phyloP scores from a whole-genome alignment of 257 asterid species.

The Henckelia pumila region DNA sequence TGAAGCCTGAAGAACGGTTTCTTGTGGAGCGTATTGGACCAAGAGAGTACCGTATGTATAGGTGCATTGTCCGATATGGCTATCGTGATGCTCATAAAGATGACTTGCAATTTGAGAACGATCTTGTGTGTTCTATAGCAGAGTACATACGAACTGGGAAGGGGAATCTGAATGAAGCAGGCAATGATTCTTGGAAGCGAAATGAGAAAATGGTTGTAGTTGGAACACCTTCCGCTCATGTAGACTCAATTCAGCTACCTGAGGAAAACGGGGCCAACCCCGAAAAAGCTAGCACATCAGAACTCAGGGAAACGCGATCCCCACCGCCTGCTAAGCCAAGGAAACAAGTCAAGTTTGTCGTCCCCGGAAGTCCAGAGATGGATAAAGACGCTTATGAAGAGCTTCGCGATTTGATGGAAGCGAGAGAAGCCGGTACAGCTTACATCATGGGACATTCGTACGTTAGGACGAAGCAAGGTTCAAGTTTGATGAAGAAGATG shows the following conservation, averaged over 20 bases:
- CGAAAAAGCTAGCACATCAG: slow-evolving; percentile 39
- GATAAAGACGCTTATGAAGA: slow-evolving; percentile 55
- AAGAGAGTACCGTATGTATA: slow-evolving; percentile 62
- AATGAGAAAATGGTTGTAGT: slow-evolving; percentile 65
- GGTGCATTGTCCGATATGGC: slow-evolving; percentile 86
- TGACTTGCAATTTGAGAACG: slow-evolving; percentile 68
- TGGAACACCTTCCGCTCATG: slow-evolving; percentile 58
- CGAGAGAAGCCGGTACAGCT: slow-evolving; percentile 83
- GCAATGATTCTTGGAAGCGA: slow-evolving; percentile 18
- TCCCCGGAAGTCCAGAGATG: slow-evolving; percentile 59
- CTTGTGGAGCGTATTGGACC: slow-evolving; percentile 85
- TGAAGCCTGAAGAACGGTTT: slow-evolving; percentile 68
- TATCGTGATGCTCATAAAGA: slow-evolving; percentile 85
- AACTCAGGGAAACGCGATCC: slow-evolving; percentile 40
- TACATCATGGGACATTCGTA: slow-evolving; percentile 82
- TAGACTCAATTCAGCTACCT: slow-evolving; percentile 37
- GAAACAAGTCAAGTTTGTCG: slow-evolving; percentile 69
- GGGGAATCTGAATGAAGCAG: slow-evolving; percentile 14
- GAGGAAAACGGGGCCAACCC: slow-evolving; percentile 30
- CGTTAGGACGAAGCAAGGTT: slow-evolving; percentile 78
- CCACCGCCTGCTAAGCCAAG: slow-evolving; percentile 23
- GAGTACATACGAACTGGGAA: slow-evolving; percentile 68
- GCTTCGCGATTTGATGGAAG: slow-evolving; percentile 69
- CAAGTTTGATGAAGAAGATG: slow-evolving; percentile 65
- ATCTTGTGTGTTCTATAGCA: slow-evolving; percentile 79